Base-by-base conservation (phyloP, 257 asterid genomes). In the Solanum chiquidenum region DNA sequence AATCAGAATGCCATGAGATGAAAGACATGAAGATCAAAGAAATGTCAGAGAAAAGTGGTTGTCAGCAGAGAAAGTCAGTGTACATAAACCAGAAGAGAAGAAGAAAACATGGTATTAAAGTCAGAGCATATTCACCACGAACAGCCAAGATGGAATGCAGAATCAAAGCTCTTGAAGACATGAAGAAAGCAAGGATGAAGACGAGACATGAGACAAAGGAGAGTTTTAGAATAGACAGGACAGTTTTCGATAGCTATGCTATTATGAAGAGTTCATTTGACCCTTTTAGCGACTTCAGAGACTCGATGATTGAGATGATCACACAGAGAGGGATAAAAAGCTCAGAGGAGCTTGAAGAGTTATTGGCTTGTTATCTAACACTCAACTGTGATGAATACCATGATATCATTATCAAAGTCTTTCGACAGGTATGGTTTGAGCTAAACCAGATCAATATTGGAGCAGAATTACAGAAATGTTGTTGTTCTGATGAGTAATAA, bases 281-380 rank as follows among this genome's bases (percentile, higher is more conserved):
- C 76, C 98, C 98, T 2, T 88, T 90, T 38, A 80, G 86, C 64
- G 99, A 96, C 77, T 96, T 96, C 92, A 92, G 94, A 83, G 94
- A 96, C 10, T 96, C 99, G 2, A 96, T 96, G 99, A 79, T 93
- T 13, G 98, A 95, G 92, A 96, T 96, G 99, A 95, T 96, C 55
- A 89, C 89, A 29, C 97, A 93, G 91, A 93, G 90, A 69, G 93
- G 93, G 16, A 93, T 96, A 62, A 82, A 86, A 64, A 90, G 62
- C 21, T 89, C 96, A 1, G 91, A 93, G 40, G 98, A 95, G 86
- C 98, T 96, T 12, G 98, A 94, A 88, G 91, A 94, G 42, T 95
- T 95, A 62, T 87, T 96, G 93, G 96, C 98, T 64, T 94, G 98
- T 89, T 96, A 96, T 87, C 90, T 96, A 33, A 93, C 95, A 23